Percentiles rank a stretch among this genome's conserved stretches.
phyloP scores from a whole-genome alignment of 1,139 yeast species.

The Debaryomyces nepalensis region DNA sequence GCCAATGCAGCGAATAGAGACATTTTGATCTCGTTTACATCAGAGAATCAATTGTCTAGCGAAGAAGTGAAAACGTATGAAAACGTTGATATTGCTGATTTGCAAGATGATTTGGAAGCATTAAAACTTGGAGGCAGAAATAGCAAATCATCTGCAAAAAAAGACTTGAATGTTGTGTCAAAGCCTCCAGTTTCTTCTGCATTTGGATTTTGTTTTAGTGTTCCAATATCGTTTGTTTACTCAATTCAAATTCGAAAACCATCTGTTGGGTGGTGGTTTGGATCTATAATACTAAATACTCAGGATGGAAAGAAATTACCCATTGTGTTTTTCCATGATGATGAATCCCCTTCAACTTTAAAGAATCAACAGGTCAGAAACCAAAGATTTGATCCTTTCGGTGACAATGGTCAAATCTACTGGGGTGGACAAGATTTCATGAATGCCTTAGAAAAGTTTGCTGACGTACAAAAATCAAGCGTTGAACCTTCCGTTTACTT shows the following conservation, averaged over 20 bases:
- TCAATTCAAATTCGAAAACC: constrained; percentile 86
- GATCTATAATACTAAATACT: constrained; percentile 76
- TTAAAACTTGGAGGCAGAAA: constrained; percentile 19
- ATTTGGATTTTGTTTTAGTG: constrained; percentile 67
- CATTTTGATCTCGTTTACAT: constrained; percentile 72
- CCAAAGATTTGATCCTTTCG: constrained; percentile 76
- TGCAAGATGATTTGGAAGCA: constrained; percentile 26
- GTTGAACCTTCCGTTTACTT: constrained; percentile 74
- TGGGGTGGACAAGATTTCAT: constrained; percentile 94
- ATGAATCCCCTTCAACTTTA: constrained; percentile 76
- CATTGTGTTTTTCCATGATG: constrained; percentile 89
- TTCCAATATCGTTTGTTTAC: constrained; percentile 64
- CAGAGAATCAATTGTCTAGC: constrained; percentile 58
- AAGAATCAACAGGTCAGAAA: constrained; percentile 61
- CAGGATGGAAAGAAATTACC: constrained; percentile 75
- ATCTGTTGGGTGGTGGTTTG: constrained; percentile 88
- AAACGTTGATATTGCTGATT: constrained; percentile 54
- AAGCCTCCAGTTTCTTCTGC: constrained; percentile 58
- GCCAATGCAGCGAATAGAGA: constrained; percentile 60
- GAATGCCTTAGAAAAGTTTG: constrained; percentile 53
- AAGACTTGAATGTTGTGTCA: constrained; percentile 38
- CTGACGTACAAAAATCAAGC: constrained; percentile 68
- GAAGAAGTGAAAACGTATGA: constrained; percentile 56
- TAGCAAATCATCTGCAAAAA: constrained; percentile 21
- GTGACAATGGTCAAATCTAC: constrained; percentile 61